Percentiles rank a stretch among this genome's conserved stretches.
Conservation (phyloP, 441 rosid species). For the Erodium trifolium region DNA sequence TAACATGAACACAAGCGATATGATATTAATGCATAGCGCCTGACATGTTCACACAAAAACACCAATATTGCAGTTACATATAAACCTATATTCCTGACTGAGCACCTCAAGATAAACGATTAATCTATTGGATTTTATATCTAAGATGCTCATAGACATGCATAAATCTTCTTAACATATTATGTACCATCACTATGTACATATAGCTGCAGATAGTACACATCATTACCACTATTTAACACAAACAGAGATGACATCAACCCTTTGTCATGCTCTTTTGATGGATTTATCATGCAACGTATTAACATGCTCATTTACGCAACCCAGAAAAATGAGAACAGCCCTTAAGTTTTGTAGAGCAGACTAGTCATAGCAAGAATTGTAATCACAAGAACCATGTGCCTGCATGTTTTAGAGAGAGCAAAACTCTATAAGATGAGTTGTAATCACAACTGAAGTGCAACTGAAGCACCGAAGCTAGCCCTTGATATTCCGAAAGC, state of each 20-base stretch:
- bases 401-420: not conserved
- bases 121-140: not conserved
- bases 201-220: not conserved
- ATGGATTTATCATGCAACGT: not conserved
- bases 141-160: not conserved
- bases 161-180: not conserved
- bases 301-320: not conserved
- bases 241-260: not conserved
- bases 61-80: not conserved
- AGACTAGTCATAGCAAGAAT: not conserved
- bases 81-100: not conserved
- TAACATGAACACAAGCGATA: not conserved
- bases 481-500: not conserved
- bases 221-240: not conserved
- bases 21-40: not conserved
- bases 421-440: not conserved
- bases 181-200: not conserved
- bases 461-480: not conserved
- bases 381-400: not conserved
- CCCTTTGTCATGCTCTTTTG: not conserved
- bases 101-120: not conserved
- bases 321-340: not conserved
- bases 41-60: not conserved
- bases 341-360: not conserved
- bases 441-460: not conserved